phyloP scores from a whole-genome alignment of 768 basidiomycete species.

The Naganishia antarctica region DNA sequence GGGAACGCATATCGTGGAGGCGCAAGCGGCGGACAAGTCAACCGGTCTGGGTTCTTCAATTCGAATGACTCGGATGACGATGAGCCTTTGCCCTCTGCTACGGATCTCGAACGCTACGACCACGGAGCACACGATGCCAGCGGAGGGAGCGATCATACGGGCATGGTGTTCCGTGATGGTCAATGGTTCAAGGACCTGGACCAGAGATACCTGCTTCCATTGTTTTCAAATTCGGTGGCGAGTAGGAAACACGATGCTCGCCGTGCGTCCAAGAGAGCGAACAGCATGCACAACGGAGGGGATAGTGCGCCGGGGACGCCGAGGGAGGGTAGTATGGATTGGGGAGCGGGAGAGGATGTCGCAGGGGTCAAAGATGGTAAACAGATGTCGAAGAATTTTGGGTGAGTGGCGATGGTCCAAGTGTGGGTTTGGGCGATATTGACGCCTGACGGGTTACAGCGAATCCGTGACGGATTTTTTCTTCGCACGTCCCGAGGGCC shows the following conservation, averaged over 20 bases:
- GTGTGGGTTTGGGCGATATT: not conserved
- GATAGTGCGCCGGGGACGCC: conserved; percentile 37
- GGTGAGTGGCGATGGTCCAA: conserved; percentile 33
- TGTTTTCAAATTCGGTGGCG: conserved; percentile 57
- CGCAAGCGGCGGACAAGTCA: conserved; percentile 2
- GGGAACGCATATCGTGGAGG: not conserved
- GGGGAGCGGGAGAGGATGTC: conserved; percentile 32
- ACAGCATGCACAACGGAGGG: conserved; percentile 33
- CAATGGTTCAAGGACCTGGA: conserved; percentile 96
- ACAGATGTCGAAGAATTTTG: conserved; percentile 40
- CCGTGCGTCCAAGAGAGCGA: conserved; percentile 32
- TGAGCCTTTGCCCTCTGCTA: conserved; percentile 37
- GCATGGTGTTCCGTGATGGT: conserved; percentile 58
- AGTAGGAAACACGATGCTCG: conserved; percentile 42
- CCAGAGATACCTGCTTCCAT: conserved; percentile 84
- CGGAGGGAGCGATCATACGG: conserved; percentile 31
- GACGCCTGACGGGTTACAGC: conserved; percentile 32
- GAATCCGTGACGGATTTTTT: conserved; percentile 49
- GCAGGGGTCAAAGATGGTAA: conserved; percentile 38
- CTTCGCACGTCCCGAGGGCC: conserved; percentile 42
- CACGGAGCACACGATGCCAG: conserved; percentile 24
- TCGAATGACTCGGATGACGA: conserved; percentile 40
- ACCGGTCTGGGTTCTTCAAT: conserved; percentile 8
- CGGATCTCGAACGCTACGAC: conserved; percentile 28
- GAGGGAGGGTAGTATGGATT: conserved; percentile 36